Percentiles rank a stretch among this genome's conserved stretches.
These are phyloP conservation scores for Beauveria rudraprayagi DNA, from an alignment of 2,329 filamentous ascomycete species.

Conservation along the genomic window DNA sequence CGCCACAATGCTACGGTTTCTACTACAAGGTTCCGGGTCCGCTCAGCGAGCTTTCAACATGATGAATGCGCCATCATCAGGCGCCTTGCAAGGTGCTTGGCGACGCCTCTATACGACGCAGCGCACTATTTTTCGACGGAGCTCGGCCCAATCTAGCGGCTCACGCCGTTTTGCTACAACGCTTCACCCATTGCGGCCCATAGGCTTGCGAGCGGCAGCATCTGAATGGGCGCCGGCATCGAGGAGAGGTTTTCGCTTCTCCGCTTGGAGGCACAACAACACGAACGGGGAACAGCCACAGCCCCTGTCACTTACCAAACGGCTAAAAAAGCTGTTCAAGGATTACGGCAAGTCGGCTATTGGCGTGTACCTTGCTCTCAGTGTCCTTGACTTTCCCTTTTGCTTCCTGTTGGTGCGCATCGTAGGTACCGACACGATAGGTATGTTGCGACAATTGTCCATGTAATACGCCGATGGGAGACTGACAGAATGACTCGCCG, in stretches of 20 bases:
- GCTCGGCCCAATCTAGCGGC: neutral
- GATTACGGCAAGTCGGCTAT: conserved; percentile 94
- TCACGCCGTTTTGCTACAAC: neutral
- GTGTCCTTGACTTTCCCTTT: conserved; percentile 85
- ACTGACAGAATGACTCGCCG: neutral
- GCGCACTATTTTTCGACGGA: neutral
- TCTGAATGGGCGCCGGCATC: neutral
- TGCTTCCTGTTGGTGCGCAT: conserved; percentile 82
- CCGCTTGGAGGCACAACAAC: conserved; percentile 24
- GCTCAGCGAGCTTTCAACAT: neutral
- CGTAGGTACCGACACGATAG: conserved; percentile 80
- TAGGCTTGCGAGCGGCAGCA: neutral
- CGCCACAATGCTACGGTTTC: conserved; percentile 1
- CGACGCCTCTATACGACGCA: conserved; percentile 3
- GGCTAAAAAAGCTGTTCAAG: conserved; percentile 73
- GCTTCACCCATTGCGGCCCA: neutral
- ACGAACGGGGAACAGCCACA: conserved; percentile 17
- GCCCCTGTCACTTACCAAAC: conserved; percentile 52
- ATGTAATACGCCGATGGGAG: neutral
- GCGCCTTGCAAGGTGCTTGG: conserved; percentile 9
- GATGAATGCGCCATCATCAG: conserved; percentile 1
- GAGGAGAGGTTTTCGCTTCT: conserved; percentile 27
- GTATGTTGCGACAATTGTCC: conserved; percentile 32
- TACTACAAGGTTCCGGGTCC: neutral
- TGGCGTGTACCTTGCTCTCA: conserved; percentile 81